A percentile compares a stretch with the other conserved stretches of the same genome.
These are phyloP conservation scores for Talaromyces albobiverticillius DNA, from an alignment of 2,329 filamentous ascomycete species.

Conservation along the genomic window DNA sequence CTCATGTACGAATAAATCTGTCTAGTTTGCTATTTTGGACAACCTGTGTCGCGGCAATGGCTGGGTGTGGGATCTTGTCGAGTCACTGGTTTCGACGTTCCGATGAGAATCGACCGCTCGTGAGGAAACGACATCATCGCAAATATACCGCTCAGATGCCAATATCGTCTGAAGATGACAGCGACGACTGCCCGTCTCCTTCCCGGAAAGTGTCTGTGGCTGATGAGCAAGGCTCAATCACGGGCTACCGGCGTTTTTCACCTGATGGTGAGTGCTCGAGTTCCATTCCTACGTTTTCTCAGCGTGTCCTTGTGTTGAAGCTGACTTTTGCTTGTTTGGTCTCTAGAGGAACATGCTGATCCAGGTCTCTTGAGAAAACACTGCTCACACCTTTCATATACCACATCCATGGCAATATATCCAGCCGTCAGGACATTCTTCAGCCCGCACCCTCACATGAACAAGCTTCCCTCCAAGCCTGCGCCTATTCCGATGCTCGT, in stretches of 20 bases:
- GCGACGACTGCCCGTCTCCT: conserved; percentile 31
- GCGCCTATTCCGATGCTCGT: conserved; percentile 78
- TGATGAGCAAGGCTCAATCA: conserved; percentile 21
- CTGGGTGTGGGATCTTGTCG: conserved; percentile 33
- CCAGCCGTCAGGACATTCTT: conserved; percentile 78
- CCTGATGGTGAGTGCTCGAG: conserved; percentile 25
- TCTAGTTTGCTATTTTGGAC: conserved; percentile 29
- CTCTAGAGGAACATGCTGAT: conserved; percentile 55
- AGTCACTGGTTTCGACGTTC: conserved; percentile 24
- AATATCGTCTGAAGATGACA: conserved; percentile 36
- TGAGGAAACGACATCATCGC: conserved; percentile 20
- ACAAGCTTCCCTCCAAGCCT: conserved; percentile 71
- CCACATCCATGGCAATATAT: conserved; percentile 69
- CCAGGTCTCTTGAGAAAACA: conserved; percentile 77
- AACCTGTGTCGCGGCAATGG: conserved; percentile 34
- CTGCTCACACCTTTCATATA: conserved; percentile 68
- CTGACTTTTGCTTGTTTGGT: not conserved
- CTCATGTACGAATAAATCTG: conserved; percentile 29
- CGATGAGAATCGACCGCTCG: conserved; percentile 14
- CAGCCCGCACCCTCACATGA: conserved; percentile 75
- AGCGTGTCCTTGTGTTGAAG: not conserved
- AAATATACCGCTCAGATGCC: conserved; percentile 27
- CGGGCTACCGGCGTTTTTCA: conserved; percentile 26
- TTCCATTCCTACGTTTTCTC: not conserved
- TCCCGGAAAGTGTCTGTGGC: conserved; percentile 23